Evolutionary conservation across 2,329 filamentous ascomycete species (phyloP), one percentile per base, ranked within the genome.

Genomic region (Claviceps capensis): DNA sequence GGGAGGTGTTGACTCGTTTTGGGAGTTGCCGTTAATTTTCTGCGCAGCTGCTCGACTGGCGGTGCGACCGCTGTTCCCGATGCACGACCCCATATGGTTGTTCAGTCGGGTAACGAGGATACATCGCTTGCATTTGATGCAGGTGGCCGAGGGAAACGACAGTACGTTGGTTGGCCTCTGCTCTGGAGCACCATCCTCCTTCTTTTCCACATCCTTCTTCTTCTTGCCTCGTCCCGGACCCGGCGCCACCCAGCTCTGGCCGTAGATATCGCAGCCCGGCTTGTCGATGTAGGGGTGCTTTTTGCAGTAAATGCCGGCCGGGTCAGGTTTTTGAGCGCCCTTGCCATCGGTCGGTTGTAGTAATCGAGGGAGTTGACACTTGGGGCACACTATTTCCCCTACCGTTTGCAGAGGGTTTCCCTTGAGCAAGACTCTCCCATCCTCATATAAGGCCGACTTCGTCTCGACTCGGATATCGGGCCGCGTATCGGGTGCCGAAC

Each of bases 261-360:
- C 86, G 66, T 89, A 89, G 57, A 90, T 87, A 66, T 91, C 86
- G 68, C 82, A 85, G 54, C 85, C 85, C 2, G 81, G 74, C 63
- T 86, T 83, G 58, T 86, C 80, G 55, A 88, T 85, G 72, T 85
- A 90, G 0, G 86, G 85, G 55, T 85, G 81, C 57, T 82, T 82
- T 67, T 86, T 87, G 75, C 86, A 91, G 72, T 89, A 90, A 58
- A 83, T 79, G 58, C 82, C 72, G 57, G 76, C 73, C 0, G 85
- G 85, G 53, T 84, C 79, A 44, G 82, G 82, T 62, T 80, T 81
- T 61, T 70, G 70, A 13, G 82, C 76, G 46, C 83, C 83, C 60
- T 79, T 82, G 59, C 83, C 83, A 61, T 85, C 82, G 59, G 81
- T 84, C 17, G 86, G 86, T 61, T 88, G 75, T 57, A 88, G 76